Evolutionary conservation across 129 eudicot genomes (phyloP), one percentile per base, ranked within the genome.

Genomic region (Mikania micrantha): DNA sequence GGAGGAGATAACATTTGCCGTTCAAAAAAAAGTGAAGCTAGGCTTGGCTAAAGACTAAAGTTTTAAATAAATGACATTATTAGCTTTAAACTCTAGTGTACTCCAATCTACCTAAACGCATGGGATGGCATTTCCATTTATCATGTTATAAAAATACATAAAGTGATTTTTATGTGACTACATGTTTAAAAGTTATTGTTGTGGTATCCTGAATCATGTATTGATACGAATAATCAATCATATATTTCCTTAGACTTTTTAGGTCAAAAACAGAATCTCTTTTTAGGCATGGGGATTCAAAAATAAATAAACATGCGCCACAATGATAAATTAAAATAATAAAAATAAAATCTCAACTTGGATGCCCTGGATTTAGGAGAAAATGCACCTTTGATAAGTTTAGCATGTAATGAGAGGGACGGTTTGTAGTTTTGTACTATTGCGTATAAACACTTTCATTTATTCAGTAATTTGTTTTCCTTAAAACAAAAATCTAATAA

Each of bases 211-310:
- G 16, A 44, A 44, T n/a, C n/a, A n/a, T 44, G 50, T 44, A 12
- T 44, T 44, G 50, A 44, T 41, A 42, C n/a, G n/a, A n/a, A n/a
- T n/a, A n/a, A n/a, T n/a, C n/a, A n/a, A n/a, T n/a, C n/a, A n/a
- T 15, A 7, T 15, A 12, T 44, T 47, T 20, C 53, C 29, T 47
- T 16, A 20, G 40, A 28, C 21, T n/a, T 67, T 22, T 28, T 47
- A 9, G 60, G 58, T 67, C 48, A 31, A 49, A 67, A 49, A 48
- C 47, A 20, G 72, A 67, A 49, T 67, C 34, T 67, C 72, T 67
- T 67, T 67, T 48, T 29, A 67, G 61, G 72, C 72, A 67, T 49
- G 72, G 72, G 40, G 25, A 32, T 29, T 28, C 7, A 9, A 49
- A 34, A 49, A 29, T 24, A 29, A 67, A 31, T 50, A 67, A 67